Evolutionary conservation across 345 rosid genomes (phyloP).

Genomic region (Rhodamnia rubescens): DNA sequence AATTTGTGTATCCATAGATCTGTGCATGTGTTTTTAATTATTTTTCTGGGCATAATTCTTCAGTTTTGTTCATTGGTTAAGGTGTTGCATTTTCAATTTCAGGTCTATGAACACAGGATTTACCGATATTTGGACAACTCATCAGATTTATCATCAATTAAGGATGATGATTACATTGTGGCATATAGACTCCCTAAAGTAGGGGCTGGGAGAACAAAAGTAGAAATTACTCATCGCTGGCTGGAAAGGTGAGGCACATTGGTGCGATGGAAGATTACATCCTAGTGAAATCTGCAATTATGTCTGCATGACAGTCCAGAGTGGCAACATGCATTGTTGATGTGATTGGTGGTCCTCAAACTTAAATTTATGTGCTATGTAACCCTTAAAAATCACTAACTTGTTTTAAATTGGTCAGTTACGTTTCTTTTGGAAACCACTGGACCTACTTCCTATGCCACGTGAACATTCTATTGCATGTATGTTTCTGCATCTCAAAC

Average conservation of each 20-base stretch:
- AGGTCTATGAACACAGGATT: slow-evolving; percentile 59
- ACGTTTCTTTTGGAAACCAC: background rate
- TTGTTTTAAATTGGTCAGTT: background rate
- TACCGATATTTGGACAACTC: slow-evolving; percentile 48
- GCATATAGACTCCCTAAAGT: slow-evolving; percentile 66
- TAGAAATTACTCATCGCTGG: slow-evolving; percentile 53
- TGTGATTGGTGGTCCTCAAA: background rate
- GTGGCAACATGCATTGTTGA: background rate
- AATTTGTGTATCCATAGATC: background rate
- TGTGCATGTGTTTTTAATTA: background rate
- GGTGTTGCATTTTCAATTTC: slow-evolving; percentile 12
- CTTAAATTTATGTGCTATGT: background rate
- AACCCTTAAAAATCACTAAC: background rate
- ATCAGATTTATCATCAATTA: slow-evolving; percentile 40
- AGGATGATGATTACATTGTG: slow-evolving; percentile 70
- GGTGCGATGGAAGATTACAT: background rate
- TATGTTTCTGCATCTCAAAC: background rate
- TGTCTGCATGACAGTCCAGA: background rate
- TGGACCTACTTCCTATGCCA: background rate
- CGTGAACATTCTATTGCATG: background rate
- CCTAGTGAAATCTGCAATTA: background rate
- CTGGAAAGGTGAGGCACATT: slow-evolving; percentile 34
- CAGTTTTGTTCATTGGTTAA: background rate
- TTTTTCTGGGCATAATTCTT: background rate
- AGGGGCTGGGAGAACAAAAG: slow-evolving; percentile 45